Evolutionary conservation across 2,329 filamentous ascomycete species (phyloP), one percentile per base, ranked within the genome.

Genomic region (Trichoderma sp.): DNA sequence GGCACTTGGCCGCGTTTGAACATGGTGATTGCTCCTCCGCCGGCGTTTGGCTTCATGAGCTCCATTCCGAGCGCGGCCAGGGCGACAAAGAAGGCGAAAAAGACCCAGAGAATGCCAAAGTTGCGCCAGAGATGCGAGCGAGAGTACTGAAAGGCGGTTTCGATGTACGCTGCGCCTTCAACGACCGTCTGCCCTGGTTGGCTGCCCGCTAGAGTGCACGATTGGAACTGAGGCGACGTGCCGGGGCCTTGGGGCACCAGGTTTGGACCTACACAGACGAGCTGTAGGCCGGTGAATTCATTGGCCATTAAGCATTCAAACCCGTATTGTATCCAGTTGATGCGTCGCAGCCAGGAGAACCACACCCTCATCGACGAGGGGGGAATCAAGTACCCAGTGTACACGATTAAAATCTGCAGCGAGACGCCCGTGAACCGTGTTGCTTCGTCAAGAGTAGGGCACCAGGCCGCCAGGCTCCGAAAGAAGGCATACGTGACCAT

Each of bases 61-160:
- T 96, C 92, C 18, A 90, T 89, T 1, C 89, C 91, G 26, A 91
- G 72, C 5, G 91, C 85, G 0, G 92, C 95, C 34, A 95, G 79
- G 13, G 89, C 72, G 14, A 96, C 86, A 75, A 95, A 96, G 5
- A 93, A 84, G 1, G 92, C 83, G 1, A 88, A 86, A 72, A 93
- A 96, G 0, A 90, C 92, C 72, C 94, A 88, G 1, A 96, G 79
- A 4, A 94, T 89, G 37, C 90, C 92, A 74, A 92, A 93, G 76
- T 95, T 94, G 4, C 92, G 88, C 90, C 90, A 92, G 8, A 90
- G 79, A 72, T 92, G 85, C 0, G 80, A 78, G 1, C 84, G 79
- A 5, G 79, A 81, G 75, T 91, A 92, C 2, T 80, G 77, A 71
- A 86, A 90, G 4, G 79, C 76, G 78, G 81, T 10, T 78, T 78